Conservation (phyloP, 2,329 filamentous ascomycete genomes). For the Aspergillus japonicus region DNA sequence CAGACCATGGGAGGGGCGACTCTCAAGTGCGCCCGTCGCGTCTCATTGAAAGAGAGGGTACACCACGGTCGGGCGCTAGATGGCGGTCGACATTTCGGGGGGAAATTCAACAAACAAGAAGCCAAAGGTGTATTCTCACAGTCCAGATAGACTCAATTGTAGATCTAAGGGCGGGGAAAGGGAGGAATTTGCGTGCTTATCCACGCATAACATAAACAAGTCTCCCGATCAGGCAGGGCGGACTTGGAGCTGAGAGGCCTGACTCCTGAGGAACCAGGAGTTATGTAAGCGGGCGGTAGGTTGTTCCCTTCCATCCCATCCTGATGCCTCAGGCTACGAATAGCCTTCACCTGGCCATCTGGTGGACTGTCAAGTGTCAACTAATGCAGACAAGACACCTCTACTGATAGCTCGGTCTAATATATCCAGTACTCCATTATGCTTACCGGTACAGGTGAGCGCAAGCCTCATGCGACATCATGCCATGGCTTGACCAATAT, state of each 20-base stretch:
- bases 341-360: not conserved
- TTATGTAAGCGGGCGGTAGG: conserved; percentile 16
- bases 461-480: not conserved
- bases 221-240: conserved; percentile 35
- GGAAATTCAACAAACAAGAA: not conserved
- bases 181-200: not conserved
- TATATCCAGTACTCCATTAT: too few relatives aligned
- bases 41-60: not conserved
- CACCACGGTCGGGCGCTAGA: not conserved
- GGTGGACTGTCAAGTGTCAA: too few relatives aligned
- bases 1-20: conserved; percentile 11
- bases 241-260: conserved; percentile 3
- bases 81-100: not conserved
- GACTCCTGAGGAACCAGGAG: conserved; percentile 5
- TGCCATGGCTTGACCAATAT: not conserved
- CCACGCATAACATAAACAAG: conserved; percentile 33
- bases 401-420: not conserved
- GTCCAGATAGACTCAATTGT: not conserved
- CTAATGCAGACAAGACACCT: not conserved
- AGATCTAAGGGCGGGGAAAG: not conserved
- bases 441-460: not conserved
- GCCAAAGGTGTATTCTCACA: not conserved
- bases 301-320: conserved; percentile 6
- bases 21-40: conserved; percentile 8
- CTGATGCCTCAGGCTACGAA: not conserved